phyloP scores from a whole-genome alignment of 2,329 filamentous ascomycete genomes.

The Alternaria triticina region DNA sequence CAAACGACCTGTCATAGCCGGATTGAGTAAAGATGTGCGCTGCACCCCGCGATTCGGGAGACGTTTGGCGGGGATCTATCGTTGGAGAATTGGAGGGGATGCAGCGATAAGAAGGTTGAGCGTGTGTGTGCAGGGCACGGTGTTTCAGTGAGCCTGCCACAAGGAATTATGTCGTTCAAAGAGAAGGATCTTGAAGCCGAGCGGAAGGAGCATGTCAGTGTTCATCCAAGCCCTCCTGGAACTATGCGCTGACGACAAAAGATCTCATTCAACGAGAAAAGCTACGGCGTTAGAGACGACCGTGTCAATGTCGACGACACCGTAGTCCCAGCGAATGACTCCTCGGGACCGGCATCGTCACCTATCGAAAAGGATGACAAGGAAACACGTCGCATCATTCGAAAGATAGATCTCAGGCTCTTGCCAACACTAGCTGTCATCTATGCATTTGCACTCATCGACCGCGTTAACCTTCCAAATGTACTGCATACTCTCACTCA shows the following conservation, averaged over 20 bases:
- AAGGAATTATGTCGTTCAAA: not conserved
- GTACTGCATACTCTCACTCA: not conserved
- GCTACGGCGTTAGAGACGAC: not conserved
- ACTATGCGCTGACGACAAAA: not conserved
- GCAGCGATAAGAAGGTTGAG: not conserved
- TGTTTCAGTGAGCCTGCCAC: too few species aligned
- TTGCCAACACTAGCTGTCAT: constrained; percentile 42
- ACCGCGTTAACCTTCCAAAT: constrained; percentile 26
- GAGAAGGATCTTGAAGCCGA: not conserved
- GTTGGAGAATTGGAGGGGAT: constrained; percentile 2
- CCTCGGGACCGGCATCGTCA: not conserved
- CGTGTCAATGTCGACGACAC: not conserved
- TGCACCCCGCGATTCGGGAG: constrained; percentile 12
- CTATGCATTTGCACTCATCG: constrained; percentile 28
- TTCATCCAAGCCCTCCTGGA: fast-evolving
- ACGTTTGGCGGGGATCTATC: constrained; percentile 7
- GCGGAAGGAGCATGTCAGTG: not conserved
- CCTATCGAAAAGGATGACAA: constrained; percentile 12
- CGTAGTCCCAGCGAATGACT: not conserved
- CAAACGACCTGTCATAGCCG: not conserved
- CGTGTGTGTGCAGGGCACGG: too few species aligned
- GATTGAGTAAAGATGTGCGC: constrained; percentile 2
- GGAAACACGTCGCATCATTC: constrained; percentile 40
- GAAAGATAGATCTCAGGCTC: constrained; percentile 46
- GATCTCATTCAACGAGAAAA: not conserved